Evolutionary conservation across 2,329 filamentous ascomycete genomes (phyloP).

Genomic region (Scopulariopsis brevicaulis): DNA sequence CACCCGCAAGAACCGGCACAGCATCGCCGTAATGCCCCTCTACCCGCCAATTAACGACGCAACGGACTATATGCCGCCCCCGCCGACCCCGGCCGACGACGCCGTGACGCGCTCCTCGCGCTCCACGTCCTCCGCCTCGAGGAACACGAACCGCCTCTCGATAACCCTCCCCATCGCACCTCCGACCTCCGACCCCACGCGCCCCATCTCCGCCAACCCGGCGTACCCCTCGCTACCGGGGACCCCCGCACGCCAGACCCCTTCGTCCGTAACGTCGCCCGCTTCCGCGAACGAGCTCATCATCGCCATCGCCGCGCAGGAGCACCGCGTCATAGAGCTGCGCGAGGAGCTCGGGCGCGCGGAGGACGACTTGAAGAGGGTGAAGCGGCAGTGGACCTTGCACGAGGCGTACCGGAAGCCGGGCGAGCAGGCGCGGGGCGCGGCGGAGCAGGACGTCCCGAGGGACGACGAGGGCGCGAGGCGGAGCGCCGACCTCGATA

Average conservation of each 20-base stretch:
- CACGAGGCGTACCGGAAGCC: constrained; percentile 68
- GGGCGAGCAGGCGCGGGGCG: background rate
- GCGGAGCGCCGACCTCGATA: constrained; percentile 53
- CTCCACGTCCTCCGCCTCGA: constrained; percentile 39
- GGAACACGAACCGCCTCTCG: constrained; percentile 46
- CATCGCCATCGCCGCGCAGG: constrained; percentile 83
- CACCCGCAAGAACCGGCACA: background rate
- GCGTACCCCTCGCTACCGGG: constrained; percentile 29
- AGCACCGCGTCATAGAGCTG: constrained; percentile 80
- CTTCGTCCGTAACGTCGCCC: constrained; percentile 24
- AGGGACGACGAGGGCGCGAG: constrained; percentile 26
- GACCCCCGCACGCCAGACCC: constrained; percentile 35
- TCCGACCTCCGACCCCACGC: constrained; percentile 37
- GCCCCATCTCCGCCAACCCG: constrained; percentile 27
- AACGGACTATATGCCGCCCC: constrained; percentile 8
- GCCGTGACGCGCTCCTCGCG: constrained; percentile 32
- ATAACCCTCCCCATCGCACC: constrained; percentile 50
- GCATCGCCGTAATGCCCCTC: background rate
- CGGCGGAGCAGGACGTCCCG: constrained; percentile 11
- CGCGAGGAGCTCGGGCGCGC: constrained; percentile 80
- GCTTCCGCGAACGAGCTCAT: constrained; percentile 59
- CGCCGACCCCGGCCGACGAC: constrained; percentile 26
- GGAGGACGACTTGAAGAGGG: constrained; percentile 59
- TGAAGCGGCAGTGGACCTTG: constrained; percentile 77
- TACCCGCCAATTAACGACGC: background rate